Evolutionary conservation across 2,329 filamentous ascomycete genomes (phyloP), one percentile per base, ranked within the genome.

Genomic region (Cryoendolithus antarcticus): DNA sequence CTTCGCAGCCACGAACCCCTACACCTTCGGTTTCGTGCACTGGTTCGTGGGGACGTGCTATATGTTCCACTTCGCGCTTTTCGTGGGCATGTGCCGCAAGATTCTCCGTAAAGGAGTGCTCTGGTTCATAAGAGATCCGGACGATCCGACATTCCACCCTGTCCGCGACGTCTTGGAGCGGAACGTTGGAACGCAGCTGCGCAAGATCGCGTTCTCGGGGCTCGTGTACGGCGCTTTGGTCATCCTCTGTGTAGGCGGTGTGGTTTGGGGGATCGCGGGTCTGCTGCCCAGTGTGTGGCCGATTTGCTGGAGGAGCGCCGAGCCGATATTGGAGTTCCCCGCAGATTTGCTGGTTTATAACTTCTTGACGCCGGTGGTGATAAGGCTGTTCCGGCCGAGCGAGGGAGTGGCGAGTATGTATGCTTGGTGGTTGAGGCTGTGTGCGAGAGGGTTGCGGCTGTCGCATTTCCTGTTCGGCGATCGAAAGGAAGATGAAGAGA

Each of bases 41-140:
- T 98, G 91, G 91, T 98, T 98, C 56, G 81, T 95, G 41, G 91
- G 91, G 35, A 98, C 91, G 3, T 93, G 88, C 46, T 98, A 98
- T 62, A 98, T 98, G 93, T 98, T 98, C 65, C 91, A 98, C 59
- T 98, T 98, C 58, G 91, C 91, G 4, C 73, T 98, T 3, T 98
- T 98, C 57, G 91, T 98, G 11, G 93, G 88, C 40, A 96, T 98
- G 88, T 98, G 91, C 62, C 80, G 91, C 46, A 95, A 94, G 65
- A 94, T 96, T 43, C 84, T 98, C 80, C 80, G 91, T 46, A 86
- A 78, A 50, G 91, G 91, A 37, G 91, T 98, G 31, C 69, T 98
- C 43, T 96, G 95, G 66, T 98, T 98, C 60, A 98, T 98, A 52
- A 78, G 91, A 46, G 93, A 98, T 59, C 91, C 91, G 6, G 93